Percentiles rank a stretch among this genome's conserved stretches.
phyloP scores from a whole-genome alignment of 306 rosid genomes.

The Oemleria cerasiformis region DNA sequence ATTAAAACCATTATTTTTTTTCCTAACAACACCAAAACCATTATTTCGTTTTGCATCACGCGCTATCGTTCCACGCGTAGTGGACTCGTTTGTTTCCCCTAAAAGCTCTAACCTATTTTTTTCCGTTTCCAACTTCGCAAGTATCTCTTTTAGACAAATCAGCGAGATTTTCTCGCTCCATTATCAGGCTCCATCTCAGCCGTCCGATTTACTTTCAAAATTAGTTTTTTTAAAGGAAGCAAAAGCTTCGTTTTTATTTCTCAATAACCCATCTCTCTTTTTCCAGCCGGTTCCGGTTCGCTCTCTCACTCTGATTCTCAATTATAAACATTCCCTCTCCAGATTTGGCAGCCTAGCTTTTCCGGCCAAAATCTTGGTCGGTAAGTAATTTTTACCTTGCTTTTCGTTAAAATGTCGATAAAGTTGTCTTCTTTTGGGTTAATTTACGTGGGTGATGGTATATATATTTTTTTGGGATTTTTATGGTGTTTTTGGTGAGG shows the following conservation, averaged over 20 bases:
- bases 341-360: slow-evolving; percentile 4
- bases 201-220: neutral
- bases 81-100: neutral
- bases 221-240: no score
- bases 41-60: neutral
- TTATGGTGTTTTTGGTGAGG: neutral
- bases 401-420: neutral
- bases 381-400: slow-evolving; percentile 35
- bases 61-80: slow-evolving; percentile 2
- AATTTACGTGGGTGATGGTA: neutral
- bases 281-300: neutral
- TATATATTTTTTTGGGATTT: neutral
- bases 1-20: no score
- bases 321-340: neutral
- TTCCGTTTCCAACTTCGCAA: slow-evolving; percentile 14
- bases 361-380: slow-evolving; percentile 28
- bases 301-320: neutral
- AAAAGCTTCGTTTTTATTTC: neutral
- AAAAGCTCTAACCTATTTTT: neutral
- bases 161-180: slow-evolving; percentile 15
- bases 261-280: neutral
- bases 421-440: slow-evolving; percentile 4
- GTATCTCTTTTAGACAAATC: slow-evolving; percentile 23
- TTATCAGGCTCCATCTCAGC: slow-evolving; percentile 5
- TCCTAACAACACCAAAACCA: no score